These are phyloP conservation scores for Hevea brasiliensis DNA, from an alignment of 345 rosid species.

Conservation along the genomic window DNA sequence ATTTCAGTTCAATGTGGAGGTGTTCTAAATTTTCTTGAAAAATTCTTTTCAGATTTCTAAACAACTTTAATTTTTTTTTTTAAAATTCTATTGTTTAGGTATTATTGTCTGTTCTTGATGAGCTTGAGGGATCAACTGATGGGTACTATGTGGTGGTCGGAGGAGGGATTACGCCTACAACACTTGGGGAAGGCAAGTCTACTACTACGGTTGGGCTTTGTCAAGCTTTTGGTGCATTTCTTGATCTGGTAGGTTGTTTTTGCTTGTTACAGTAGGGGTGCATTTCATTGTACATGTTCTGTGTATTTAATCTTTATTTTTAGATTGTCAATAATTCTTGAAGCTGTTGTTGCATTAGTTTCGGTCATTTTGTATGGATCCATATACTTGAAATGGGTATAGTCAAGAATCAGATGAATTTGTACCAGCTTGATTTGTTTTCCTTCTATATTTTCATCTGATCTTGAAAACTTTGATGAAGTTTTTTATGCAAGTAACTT, in stretches of 20 bases:
- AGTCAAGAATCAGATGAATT: too few species aligned
- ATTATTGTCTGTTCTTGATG: slow-evolving; percentile 72
- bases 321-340: background rate
- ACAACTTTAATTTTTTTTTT: background rate
- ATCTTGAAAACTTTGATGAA: background rate
- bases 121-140: slow-evolving; percentile 64
- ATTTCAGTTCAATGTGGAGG: too few species aligned
- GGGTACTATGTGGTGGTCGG: slow-evolving; percentile 97
- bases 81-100: slow-evolving; percentile 39
- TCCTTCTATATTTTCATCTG: background rate
- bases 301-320: background rate
- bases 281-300: background rate
- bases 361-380: too few species aligned
- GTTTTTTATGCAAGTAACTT: background rate
- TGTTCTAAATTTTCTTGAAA: background rate
- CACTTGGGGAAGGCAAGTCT: slow-evolving; percentile 97
- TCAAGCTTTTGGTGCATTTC: slow-evolving; percentile 94
- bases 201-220: slow-evolving; percentile 96
- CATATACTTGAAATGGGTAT: too few species aligned
- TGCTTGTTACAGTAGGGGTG: too few species aligned
- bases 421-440: background rate
- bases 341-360: too few species aligned
- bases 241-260: slow-evolving; percentile 57
- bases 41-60: background rate
- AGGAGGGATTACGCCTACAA: slow-evolving; percentile 99